A percentile compares a stretch with the other conserved stretches of the same genome.
These are phyloP conservation scores for Cladophialophora chaetospira DNA, from an alignment of 2,329 filamentous ascomycete species.

Conservation along the genomic window DNA sequence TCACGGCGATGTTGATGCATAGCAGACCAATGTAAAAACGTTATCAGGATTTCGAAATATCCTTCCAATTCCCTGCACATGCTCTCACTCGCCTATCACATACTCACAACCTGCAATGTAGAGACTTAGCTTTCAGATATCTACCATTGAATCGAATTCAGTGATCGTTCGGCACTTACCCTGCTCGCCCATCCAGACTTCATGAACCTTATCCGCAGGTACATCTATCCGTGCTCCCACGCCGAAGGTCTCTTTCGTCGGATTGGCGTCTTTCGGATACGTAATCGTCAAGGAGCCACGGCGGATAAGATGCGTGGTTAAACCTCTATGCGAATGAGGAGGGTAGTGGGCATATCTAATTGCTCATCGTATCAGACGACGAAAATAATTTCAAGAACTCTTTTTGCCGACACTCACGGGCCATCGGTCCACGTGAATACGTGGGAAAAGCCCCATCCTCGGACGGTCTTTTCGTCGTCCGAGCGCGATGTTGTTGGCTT, in stretches of 20 bases:
- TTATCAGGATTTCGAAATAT: no score
- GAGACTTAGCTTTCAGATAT: neutral
- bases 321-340: slow-evolving; percentile 57
- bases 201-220: slow-evolving; percentile 57
- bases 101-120: slow-evolving; percentile 56
- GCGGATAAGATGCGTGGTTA: slow-evolving; percentile 63
- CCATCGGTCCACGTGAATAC: slow-evolving; percentile 65
- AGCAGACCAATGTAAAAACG: slow-evolving; percentile 9
- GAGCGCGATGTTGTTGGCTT: slow-evolving; percentile 26
- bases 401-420: slow-evolving; percentile 46
- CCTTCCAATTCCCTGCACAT: neutral
- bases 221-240: slow-evolving; percentile 60
- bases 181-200: slow-evolving; percentile 62
- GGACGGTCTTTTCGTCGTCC: slow-evolving; percentile 58
- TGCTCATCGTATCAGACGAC: neutral
- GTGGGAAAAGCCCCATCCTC: slow-evolving; percentile 60
- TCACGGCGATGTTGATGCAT: neutral
- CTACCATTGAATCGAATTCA: neutral
- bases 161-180: no score
- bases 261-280: slow-evolving; percentile 56
- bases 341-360: slow-evolving; percentile 60
- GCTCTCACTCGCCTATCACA: slow-evolving; percentile 56
- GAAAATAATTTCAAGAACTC: neutral
- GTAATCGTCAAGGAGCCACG: slow-evolving; percentile 59
- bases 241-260: slow-evolving; percentile 58